Conservation (phyloP, 2,329 filamentous ascomycete genomes). For the Ascochyta koolunga region DNA sequence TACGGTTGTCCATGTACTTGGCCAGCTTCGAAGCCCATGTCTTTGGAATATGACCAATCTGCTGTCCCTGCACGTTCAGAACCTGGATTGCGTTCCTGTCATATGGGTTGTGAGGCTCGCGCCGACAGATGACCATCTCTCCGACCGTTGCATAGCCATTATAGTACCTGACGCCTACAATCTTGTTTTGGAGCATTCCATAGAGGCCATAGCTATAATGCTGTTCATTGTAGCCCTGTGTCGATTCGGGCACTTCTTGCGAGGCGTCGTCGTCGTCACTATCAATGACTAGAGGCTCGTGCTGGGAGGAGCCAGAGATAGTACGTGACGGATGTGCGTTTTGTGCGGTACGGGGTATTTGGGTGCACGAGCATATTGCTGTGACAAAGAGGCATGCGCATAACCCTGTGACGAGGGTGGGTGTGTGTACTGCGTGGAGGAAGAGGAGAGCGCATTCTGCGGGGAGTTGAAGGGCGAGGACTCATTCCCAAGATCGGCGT, state of each 20-base stretch:
- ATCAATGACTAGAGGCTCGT: slow-evolving; percentile 32
- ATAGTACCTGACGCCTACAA: slow-evolving; percentile 61
- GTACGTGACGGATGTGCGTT: slow-evolving; percentile 15
- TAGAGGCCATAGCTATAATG: slow-evolving; percentile 34
- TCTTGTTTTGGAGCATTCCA: slow-evolving; percentile 57
- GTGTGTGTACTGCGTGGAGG: slow-evolving; percentile 21
- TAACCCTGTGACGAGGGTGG: slow-evolving; percentile 23
- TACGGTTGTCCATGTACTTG: slow-evolving; percentile 62
- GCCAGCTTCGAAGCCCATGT: slow-evolving; percentile 73
- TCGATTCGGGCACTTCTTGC: slow-evolving; percentile 35
- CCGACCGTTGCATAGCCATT: slow-evolving; percentile 43
- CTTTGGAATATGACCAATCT: slow-evolving; percentile 80
- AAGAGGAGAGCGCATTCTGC: slow-evolving; percentile 29
- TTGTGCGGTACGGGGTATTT: slow-evolving; percentile 35
- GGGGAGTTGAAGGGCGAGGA: slow-evolving; percentile 22
- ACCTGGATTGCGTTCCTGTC: slow-evolving; percentile 74
- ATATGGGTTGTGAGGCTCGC: slow-evolving; percentile 69
- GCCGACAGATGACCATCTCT: slow-evolving; percentile 47
- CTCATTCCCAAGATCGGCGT: slow-evolving; percentile 7
- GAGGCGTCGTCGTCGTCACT: slow-evolving; percentile 39
- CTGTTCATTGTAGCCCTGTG: slow-evolving; percentile 33
- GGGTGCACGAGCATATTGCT: slow-evolving; percentile 18
- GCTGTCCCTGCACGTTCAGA: slow-evolving; percentile 73
- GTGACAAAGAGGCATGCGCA: slow-evolving; percentile 11
- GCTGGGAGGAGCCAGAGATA: slow-evolving; percentile 33